A percentile compares a stretch with the other conserved stretches of the same genome.
phyloP scores from a whole-genome alignment of 768 basidiomycete species.

The Antrodiella citrinella region DNA sequence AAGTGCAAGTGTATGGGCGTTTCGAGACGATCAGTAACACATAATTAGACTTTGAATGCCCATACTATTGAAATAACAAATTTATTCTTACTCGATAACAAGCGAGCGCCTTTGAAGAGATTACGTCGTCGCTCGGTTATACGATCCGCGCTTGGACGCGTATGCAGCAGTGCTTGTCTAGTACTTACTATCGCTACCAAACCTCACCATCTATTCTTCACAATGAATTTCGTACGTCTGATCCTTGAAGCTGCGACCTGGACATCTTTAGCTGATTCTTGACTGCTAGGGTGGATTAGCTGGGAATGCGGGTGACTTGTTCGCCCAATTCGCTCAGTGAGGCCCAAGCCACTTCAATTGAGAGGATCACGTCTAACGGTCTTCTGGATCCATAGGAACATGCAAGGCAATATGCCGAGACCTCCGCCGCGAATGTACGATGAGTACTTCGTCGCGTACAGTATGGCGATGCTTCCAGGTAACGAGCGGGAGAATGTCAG shows the following conservation, averaged over 20 bases:
- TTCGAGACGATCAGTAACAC: no score
- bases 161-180: neutral
- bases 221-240: neutral
- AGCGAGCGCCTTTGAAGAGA: no score
- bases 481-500: conserved; percentile 84
- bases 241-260: neutral
- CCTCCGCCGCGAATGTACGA: conserved; percentile 66
- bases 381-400: neutral
- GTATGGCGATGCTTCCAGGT: conserved; percentile 88
- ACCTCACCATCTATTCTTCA: neutral
- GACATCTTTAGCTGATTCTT: conserved; percentile 20
- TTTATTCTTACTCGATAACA: neutral
- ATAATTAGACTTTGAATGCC: no score
- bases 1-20: no score
- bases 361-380: neutral
- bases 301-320: conserved; percentile 51
- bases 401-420: conserved; percentile 41
- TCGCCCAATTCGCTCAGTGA: conserved; percentile 62
- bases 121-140: neutral
- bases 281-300: conserved; percentile 25
- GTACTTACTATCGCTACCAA: neutral
- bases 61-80: no score
- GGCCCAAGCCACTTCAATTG: no score
- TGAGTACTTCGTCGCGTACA: conserved; percentile 92
- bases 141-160: neutral